Percentiles rank a stretch among this genome's conserved stretches.
These are phyloP conservation scores for Fragaria nilgerrensis DNA, from an alignment of 306 rosid species.

Conservation along the genomic window DNA sequence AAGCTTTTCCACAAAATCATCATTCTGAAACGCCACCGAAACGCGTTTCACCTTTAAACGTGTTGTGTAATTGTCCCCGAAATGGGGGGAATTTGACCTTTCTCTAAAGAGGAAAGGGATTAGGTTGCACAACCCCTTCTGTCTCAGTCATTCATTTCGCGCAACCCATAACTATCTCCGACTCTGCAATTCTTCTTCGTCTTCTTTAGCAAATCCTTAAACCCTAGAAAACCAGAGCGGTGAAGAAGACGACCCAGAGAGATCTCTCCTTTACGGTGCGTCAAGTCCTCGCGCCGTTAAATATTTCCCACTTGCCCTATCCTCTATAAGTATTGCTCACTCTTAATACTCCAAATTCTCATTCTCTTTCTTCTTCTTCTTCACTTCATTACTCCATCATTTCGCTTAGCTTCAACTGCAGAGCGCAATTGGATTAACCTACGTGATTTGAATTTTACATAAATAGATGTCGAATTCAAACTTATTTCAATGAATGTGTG, in stretches of 20 bases:
- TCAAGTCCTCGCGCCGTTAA: not conserved
- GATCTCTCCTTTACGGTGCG: not conserved
- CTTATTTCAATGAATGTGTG: not conserved
- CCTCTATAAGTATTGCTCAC: not conserved
- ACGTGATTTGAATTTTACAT: not conserved
- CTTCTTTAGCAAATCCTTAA: constrained; percentile 2
- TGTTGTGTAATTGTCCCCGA: too few relatives aligned
- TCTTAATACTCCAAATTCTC: not conserved
- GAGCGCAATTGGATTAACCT: not conserved
- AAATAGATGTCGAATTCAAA: not conserved
- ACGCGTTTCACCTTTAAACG: too few relatives aligned
- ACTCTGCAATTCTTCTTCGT: not conserved
- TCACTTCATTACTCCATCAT: not conserved
- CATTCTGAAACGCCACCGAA: too few relatives aligned
- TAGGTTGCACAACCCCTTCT: too few relatives aligned
- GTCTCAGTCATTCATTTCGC: too few relatives aligned
- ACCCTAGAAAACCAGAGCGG: not conserved
- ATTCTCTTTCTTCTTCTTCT: not conserved
- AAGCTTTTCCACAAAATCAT: too few relatives aligned
- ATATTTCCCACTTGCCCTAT: not conserved
- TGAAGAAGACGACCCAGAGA: not conserved
- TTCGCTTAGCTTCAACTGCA: not conserved
- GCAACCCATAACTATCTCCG: too few relatives aligned
- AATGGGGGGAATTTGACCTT: too few relatives aligned
- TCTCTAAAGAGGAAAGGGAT: too few relatives aligned